Conservation (phyloP, 2,329 filamentous ascomycete genomes). For the Alternaria sp. region DNA sequence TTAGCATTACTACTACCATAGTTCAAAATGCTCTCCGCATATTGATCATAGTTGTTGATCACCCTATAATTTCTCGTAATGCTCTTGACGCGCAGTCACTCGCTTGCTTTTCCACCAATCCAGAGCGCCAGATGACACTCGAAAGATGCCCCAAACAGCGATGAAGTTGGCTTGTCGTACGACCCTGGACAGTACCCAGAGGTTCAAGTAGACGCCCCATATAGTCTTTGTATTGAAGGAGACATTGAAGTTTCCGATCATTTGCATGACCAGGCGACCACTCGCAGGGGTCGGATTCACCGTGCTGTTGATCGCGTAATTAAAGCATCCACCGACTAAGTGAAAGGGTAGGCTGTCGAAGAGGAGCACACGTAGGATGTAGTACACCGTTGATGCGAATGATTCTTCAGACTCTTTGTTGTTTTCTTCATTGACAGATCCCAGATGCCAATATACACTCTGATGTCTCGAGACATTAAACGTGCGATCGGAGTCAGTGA, state of each 20-base stretch:
- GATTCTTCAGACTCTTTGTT: not conserved
- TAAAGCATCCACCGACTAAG: not conserved
- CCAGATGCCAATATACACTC: not conserved
- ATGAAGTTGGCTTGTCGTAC: constrained; percentile 1
- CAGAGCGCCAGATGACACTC: not conserved
- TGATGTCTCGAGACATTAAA: not conserved
- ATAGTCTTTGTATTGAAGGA: not conserved
- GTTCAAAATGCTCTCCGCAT: not conserved
- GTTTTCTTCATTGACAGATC: not conserved
- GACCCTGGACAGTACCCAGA: not conserved
- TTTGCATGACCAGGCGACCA: not conserved
- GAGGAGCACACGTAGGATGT: not conserved
- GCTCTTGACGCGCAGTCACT: not conserved
- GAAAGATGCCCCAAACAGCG: not conserved
- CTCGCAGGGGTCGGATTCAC: not conserved
- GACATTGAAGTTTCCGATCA: not conserved
- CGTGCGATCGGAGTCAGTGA: not conserved
- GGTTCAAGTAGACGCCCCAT: not conserved
- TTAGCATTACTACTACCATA: not conserved
- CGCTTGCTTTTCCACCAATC: not conserved
- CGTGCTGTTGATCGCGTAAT: not conserved
- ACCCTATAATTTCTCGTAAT: not conserved
- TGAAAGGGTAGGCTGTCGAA: not conserved
- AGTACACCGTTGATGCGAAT: not conserved
- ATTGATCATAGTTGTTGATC: not conserved